Percentiles rank a stretch among this genome's conserved stretches.
Conservation (phyloP, 441 rosid species). For the Viola pubescens region DNA sequence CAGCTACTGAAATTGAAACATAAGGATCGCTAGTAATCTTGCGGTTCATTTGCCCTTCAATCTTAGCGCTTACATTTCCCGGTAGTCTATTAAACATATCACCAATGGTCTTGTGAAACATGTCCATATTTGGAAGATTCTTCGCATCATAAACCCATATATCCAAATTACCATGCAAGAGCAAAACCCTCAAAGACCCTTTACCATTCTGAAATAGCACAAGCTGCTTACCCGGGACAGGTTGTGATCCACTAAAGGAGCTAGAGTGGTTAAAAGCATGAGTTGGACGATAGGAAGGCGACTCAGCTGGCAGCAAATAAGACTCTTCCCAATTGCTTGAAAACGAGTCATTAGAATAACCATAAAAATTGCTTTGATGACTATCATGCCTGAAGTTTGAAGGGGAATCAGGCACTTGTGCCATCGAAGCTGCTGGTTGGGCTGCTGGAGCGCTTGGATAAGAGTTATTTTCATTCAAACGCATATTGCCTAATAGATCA, state of each 20-base stretch:
- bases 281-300: slow-evolving; percentile 23
- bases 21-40: slow-evolving; percentile 93
- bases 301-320: slow-evolving; percentile 35
- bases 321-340: slow-evolving; percentile 42
- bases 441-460: slow-evolving; percentile 32
- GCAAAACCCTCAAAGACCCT: slow-evolving; percentile 58
- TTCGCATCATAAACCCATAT: slow-evolving; percentile 62
- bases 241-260: slow-evolving; percentile 40
- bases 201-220: slow-evolving; percentile 35
- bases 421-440: slow-evolving; percentile 32
- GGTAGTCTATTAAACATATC: slow-evolving; percentile 46
- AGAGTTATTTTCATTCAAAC: slow-evolving; percentile 33
- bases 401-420: slow-evolving; percentile 20
- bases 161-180: slow-evolving; percentile 84
- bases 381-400: slow-evolving; percentile 25
- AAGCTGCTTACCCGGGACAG: slow-evolving; percentile 34
- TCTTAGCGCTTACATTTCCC: slow-evolving; percentile 32
- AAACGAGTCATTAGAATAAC: slow-evolving; percentile 54
- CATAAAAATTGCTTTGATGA: slow-evolving; percentile 36
- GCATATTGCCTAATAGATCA: slow-evolving; percentile 37
- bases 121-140: slow-evolving; percentile 96
- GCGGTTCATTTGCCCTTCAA: slow-evolving; percentile 40
- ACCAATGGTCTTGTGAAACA: slow-evolving; percentile 80
- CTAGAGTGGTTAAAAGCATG: slow-evolving; percentile 17
- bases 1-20: slow-evolving; percentile 53